These are phyloP conservation scores for Pistacia vera DNA, from an alignment of 345 rosid genomes.

Conservation along the genomic window DNA sequence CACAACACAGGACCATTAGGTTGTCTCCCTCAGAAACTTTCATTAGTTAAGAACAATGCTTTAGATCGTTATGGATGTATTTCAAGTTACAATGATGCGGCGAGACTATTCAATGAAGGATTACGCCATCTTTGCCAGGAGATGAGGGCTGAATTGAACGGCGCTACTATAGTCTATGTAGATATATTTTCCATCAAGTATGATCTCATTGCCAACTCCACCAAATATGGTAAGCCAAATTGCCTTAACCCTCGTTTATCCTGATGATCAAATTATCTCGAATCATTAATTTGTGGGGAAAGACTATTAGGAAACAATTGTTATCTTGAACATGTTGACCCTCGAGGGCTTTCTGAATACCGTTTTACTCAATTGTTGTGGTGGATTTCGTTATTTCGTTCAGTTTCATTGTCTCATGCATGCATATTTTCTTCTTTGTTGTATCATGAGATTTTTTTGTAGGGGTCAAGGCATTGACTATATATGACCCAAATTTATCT, in stretches of 20 bases:
- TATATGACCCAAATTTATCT: too few species aligned
- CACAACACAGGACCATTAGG: constrained; percentile 93
- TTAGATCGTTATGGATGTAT: constrained; percentile 63
- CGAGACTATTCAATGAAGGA: constrained; percentile 63
- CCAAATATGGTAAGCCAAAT: constrained; percentile 47
- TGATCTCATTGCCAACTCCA: constrained; percentile 67
- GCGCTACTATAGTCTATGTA: constrained; percentile 60
- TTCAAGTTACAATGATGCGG: constrained; percentile 61
- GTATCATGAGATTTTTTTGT: too few species aligned
- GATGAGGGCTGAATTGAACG: constrained; percentile 50
- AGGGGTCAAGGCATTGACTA: too few species aligned
- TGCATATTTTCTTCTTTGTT: too few species aligned
- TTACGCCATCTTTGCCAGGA: constrained; percentile 45
- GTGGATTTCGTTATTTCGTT: too few species aligned
- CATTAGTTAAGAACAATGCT: constrained; percentile 42
- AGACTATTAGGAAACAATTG: too few species aligned
- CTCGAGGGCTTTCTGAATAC: too few species aligned
- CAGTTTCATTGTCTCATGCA: too few species aligned
- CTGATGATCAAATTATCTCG: background rate
- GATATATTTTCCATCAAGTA: constrained; percentile 75
- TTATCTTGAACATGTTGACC: too few species aligned
- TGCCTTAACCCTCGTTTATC: background rate
- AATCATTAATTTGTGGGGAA: too few species aligned
- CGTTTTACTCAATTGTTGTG: too few species aligned
- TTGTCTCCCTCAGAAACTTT: constrained; percentile 84